phyloP scores from a whole-genome alignment of 2,329 filamentous ascomycete genomes.

The Apiospora hydei region DNA sequence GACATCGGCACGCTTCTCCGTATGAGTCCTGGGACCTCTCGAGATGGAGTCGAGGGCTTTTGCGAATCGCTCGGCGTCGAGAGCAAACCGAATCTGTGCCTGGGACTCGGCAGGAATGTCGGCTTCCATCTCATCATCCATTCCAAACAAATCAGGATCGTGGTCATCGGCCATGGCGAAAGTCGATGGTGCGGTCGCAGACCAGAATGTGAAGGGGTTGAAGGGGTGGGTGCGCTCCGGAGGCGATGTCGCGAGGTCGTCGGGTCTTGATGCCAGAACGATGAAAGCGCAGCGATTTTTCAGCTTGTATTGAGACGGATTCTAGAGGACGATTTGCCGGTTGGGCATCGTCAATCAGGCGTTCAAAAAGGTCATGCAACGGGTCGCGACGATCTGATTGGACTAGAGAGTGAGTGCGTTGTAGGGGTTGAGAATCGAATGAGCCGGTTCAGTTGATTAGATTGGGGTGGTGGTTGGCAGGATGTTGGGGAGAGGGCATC shows the following conservation, averaged over 20 bases:
- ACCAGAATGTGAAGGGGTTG: not conserved
- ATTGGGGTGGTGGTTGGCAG: constrained; percentile 4
- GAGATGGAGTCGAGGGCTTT: constrained; percentile 81
- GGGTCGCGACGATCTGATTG: not conserved
- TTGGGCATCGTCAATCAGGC: constrained; percentile 16
- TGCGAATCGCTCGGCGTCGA: constrained; percentile 86
- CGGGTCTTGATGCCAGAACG: not conserved
- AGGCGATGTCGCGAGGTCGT: not conserved
- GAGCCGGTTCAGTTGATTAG: not conserved
- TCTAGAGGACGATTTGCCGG: constrained; percentile 12
- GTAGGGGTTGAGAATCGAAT: not conserved
- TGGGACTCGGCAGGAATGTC: constrained; percentile 25
- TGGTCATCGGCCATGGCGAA: constrained; percentile 14
- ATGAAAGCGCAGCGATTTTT: constrained; percentile 2
- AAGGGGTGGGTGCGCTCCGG: not conserved
- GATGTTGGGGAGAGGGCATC: constrained; percentile 17
- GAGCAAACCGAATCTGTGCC: constrained; percentile 20
- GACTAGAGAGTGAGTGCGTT: not conserved
- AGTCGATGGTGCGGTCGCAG: not conserved
- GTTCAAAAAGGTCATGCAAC: constrained; percentile 4
- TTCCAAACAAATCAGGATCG: constrained; percentile 20
- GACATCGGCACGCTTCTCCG: constrained; percentile 70
- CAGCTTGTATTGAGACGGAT: not conserved
- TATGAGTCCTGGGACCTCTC: constrained; percentile 52
- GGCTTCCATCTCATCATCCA: constrained; percentile 26